phyloP scores from a whole-genome alignment of 2,329 filamentous ascomycete genomes.

The Neospermospora avenae region DNA sequence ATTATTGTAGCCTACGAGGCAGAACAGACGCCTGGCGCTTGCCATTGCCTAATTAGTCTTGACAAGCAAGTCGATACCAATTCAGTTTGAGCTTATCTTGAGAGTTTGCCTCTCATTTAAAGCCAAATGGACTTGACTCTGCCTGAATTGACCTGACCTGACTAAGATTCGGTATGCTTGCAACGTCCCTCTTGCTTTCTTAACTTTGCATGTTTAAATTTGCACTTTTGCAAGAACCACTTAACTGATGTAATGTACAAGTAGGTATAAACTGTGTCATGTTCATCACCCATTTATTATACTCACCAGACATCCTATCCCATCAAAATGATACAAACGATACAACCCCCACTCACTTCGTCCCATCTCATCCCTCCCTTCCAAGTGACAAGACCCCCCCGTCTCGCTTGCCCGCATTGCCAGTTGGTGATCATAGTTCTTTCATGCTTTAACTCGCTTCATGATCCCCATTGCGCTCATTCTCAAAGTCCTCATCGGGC shows the following conservation, averaged over 20 bases:
- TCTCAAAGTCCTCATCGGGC: neutral
- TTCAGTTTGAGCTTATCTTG: too few species aligned
- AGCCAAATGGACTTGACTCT: neutral
- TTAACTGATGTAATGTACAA: too few species aligned
- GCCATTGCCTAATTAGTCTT: neutral
- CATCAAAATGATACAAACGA: too few species aligned
- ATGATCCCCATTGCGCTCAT: slow-evolving; percentile 3
- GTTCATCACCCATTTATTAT: too few species aligned
- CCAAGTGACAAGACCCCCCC: neutral
- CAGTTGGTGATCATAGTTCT: slow-evolving; percentile 4
- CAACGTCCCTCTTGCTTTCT: neutral
- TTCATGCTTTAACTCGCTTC: neutral
- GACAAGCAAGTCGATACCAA: too few species aligned
- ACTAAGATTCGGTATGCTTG: neutral
- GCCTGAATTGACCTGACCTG: neutral
- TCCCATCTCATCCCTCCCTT: too few species aligned
- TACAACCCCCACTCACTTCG: too few species aligned
- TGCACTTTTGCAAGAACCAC: neutral
- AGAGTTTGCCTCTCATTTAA: too few species aligned
- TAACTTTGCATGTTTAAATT: neutral
- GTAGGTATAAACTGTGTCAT: too few species aligned
- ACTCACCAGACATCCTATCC: too few species aligned
- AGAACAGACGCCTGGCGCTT: neutral
- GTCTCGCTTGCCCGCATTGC: neutral
- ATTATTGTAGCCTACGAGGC: too few species aligned